Evolutionary conservation across 805 yeast genomes (phyloP).

Genomic region (Metschnikowia sp.): DNA sequence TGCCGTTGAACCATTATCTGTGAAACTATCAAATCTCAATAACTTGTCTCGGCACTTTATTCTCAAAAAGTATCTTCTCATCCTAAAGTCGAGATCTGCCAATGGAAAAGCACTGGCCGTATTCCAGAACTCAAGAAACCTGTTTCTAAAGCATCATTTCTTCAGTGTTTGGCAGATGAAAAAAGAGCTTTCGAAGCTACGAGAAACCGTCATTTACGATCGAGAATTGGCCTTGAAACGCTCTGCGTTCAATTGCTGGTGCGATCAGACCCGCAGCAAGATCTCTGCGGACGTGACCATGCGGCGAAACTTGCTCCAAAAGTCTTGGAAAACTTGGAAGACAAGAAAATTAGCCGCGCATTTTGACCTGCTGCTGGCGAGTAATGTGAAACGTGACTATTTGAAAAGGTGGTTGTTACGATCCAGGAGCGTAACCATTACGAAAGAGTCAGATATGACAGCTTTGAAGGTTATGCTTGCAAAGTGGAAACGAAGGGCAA

Average conservation of each 20-base stretch:
- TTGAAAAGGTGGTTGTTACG: conserved; percentile 6
- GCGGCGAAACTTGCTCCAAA: background rate
- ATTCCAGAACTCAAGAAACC: background rate
- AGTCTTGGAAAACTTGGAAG: conserved; percentile 16
- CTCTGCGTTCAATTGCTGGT: conserved; percentile 4
- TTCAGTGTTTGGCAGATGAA: conserved; percentile 3
- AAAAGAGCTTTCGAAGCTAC: background rate
- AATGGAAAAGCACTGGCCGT: background rate
- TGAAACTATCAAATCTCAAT: conserved; percentile 2
- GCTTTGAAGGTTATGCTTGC: background rate
- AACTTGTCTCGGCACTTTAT: background rate
- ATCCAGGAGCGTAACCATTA: background rate
- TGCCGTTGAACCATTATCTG: background rate
- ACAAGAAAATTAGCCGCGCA: conserved; percentile 1
- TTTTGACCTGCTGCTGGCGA: background rate
- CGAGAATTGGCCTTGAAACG: conserved; percentile 1
- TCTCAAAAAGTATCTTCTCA: background rate
- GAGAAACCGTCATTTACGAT: background rate
- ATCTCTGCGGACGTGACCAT: background rate
- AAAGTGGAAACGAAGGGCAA: background rate
- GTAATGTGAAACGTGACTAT: background rate
- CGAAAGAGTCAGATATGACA: background rate
- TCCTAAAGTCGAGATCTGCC: background rate
- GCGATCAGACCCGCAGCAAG: conserved; percentile 1
- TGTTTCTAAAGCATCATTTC: background rate